Base-by-base conservation (phyloP, 306 rosid species). In the Cucumis hystrix region DNA sequence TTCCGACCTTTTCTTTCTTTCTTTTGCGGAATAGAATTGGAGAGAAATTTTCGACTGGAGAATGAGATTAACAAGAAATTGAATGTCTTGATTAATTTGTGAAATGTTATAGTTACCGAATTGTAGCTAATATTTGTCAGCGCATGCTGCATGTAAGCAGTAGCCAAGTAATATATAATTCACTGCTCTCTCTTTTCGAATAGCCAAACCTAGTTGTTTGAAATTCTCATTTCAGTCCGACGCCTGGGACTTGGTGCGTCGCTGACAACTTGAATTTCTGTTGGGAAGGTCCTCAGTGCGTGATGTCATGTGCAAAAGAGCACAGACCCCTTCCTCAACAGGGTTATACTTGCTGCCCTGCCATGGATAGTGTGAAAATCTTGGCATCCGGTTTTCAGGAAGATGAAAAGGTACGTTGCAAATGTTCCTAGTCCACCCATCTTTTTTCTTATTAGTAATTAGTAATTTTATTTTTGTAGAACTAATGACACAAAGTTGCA, bases 291-390 rank as follows among this genome's bases (percentile, higher is more conserved):
- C 97, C 97, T 52, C 95, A 87, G 74, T 95, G 97, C 57, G 93
- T 92, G 80, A 90, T 92, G 83, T 82, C 91, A 25, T 92, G 96
- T 78, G 92, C 93, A 25, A 89, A 83, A 71, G 95, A 86, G 83
- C 76, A 79, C 41, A 89, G 86, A 78, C 75, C 91, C 51, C 83
- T 95, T 47, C 97, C 98, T 70, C 87, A 86, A 83, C 91, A 85
- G 83, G 87, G 87, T 15, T 95, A 86, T 84, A 87, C 96, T 79
- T 95, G 98, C 82, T 95, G 97, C 91, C 89, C 90, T 80, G 91
- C 97, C 33, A 85, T 95, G 97, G 97, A 90, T 65, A 96, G 96
- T 80, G 93, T 92, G 78, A 95, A 89, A 84, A 84, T 95, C 30
- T 95, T 95, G 64, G 96, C 96, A 37, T 95, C 98, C 40, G 98